Base-by-base conservation (phyloP, 495 filamentous ascomycete genomes). In the Echria macrotheca region DNA sequence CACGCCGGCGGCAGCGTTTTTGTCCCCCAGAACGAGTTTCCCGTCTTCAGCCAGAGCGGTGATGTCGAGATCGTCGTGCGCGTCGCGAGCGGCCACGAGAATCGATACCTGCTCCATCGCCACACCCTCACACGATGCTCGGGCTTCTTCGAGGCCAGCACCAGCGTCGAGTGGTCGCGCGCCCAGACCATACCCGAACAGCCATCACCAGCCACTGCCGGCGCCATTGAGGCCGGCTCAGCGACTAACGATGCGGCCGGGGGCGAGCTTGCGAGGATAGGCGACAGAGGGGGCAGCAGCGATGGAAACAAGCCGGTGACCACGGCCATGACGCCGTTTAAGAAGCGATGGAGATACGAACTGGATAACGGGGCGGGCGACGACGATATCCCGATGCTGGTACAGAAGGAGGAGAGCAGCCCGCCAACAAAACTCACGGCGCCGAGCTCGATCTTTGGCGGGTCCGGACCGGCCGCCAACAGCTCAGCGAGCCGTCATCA, bases 91-190 rank as follows among this genome's bases (percentile, higher is more conserved):
- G 75, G 81, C 29, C 82, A 85, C 53, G 86, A 91, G 66, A 83
- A 82, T 61, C 79, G 86, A 19, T 96, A 95, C 61, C 76, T 95
- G 31, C 78, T 96, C 15, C 90, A 96, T 66, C 78, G 83, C 32
- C 71, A 95, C 56, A 94, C 90, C 21, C 67, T 96, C 55, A 79
- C 85, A 28, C 85, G 93, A 69, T 91, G 86, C 58, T 94, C 89
- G 10, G 89, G 89, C 1, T 95, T 94, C 69, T 96, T 95, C 67
- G 87, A 94, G 68, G 86, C 88, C 25, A 87, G 87, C 59, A 91
- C 86, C 21, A 88, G 82, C 53, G 83, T 87, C 53, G 86, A 90
- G 65, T 96, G 90, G 89, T 84, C 87, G 51, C 75, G 78, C 29
- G 75, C 73, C 1, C 62, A 61, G 33, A 26, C 66, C 5, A 52